Evolutionary conservation across 2,329 filamentous ascomycete genomes (phyloP), one percentile per base, ranked within the genome.

Genomic region (Polychaeton citri): DNA sequence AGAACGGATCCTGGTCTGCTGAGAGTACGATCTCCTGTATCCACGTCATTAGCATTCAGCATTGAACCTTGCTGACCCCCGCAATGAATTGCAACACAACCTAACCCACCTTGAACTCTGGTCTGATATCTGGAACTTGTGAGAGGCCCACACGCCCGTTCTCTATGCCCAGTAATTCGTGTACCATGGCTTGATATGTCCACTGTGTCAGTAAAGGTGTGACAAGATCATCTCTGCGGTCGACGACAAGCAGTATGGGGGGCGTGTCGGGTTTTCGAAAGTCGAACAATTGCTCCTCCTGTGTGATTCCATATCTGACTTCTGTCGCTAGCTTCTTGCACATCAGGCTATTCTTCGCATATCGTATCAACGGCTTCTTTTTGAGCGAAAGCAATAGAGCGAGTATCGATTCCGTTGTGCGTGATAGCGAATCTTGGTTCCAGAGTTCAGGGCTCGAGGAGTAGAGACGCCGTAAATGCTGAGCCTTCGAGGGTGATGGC

Each of bases 151-250:
- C 90, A 34, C 88, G 74, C n/a, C 90, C 90, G 55, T 96, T 96
- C 39, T 82, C 75, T 46, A 98, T 94, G 4, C 90, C 90, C 9
- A 98, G 68, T 2, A 96, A 65, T 53, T 98, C 90, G 55, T 98
- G 90, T 1, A 98, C 90, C 87, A 98, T 98, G n/a, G 90, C 90
- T 61, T 98, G 90, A 53, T 98, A 98, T 18, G 90, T 98, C 90
- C 90, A 98, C 57, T 98, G 90, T 2, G 86, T 94, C 33, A 98
- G 70, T 8, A 98, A 65, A 0, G 90, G 90, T 3, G 90, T 98
- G 34, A 96, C 81, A 0, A 90, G 88, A 51, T 98, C 90, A 54
- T 95, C 87, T 57, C 90, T 75, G 30, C 90, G 76, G 60, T 98
- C 90, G 19, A 98, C 63, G 36, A 98, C 75, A 21, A 98, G 69